phyloP scores from a whole-genome alignment of 495 filamentous ascomycete species.

The Penicillium chermesinum region DNA sequence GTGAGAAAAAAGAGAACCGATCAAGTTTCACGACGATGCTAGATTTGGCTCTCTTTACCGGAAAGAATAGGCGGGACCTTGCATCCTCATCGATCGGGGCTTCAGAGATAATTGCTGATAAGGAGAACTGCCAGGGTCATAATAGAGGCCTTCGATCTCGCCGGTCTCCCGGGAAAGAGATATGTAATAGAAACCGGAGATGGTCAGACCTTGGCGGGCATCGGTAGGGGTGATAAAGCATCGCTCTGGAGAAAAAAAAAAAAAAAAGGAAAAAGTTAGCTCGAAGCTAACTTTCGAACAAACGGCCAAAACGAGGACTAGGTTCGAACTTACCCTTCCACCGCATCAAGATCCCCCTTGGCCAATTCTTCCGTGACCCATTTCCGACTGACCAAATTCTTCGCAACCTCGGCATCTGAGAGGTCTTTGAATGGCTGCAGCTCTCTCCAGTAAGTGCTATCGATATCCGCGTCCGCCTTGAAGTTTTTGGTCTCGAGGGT shows the following conservation, averaged over 20 bases:
- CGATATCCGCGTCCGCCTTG: constrained; percentile 52
- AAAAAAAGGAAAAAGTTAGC: too few relatives aligned
- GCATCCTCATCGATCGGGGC: constrained; percentile 43
- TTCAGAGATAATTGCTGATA: constrained; percentile 63
- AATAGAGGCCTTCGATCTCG: constrained; percentile 64
- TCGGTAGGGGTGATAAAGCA: constrained; percentile 64
- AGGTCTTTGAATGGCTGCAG: constrained; percentile 60
- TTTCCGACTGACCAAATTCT: constrained; percentile 52
- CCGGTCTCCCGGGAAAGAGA: constrained; percentile 57
- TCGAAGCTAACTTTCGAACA: too few relatives aligned
- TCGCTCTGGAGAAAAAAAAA: too few relatives aligned
- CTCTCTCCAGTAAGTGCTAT: constrained; percentile 68
- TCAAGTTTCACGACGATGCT: neutral
- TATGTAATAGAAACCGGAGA: constrained; percentile 73
- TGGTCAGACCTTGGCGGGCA: constrained; percentile 58
- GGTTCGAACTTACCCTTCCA: constrained; percentile 58
- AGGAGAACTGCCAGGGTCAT: constrained; percentile 65
- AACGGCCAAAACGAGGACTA: neutral
- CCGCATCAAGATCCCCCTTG: constrained; percentile 65
- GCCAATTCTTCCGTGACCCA: constrained; percentile 50
- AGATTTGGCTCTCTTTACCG: constrained; percentile 21
- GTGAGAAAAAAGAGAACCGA: neutral
- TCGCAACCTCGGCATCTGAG: constrained; percentile 53
- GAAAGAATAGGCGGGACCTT: constrained; percentile 37
- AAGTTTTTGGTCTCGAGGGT: constrained; percentile 66